Evolutionary conservation across 495 filamentous ascomycete species (phyloP).

Genomic region (Penicillium bovifimosum): DNA sequence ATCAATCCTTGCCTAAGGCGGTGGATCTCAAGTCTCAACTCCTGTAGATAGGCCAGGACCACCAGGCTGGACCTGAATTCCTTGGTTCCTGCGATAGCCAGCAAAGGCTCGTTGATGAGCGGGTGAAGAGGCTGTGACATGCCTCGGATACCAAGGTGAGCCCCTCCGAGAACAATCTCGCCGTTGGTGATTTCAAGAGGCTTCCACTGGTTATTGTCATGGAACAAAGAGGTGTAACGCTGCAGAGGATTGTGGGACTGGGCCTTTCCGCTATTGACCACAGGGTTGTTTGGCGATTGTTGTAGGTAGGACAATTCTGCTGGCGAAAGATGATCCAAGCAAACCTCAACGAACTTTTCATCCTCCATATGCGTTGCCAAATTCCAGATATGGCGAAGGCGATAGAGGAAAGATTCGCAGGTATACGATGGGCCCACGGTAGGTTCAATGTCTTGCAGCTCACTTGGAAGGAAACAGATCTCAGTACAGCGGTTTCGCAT

Average conservation of each 20-base stretch:
- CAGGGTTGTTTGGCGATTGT: conserved; percentile 27
- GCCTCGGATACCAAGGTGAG: conserved; percentile 28
- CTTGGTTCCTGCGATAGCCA: conserved; percentile 24
- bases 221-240: conserved; percentile 29
- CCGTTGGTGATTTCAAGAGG: conserved; percentile 23
- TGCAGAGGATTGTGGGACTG: conserved; percentile 22
- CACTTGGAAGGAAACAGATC: conserved; percentile 59
- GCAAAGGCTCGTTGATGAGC: conserved; percentile 40
- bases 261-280: conserved; percentile 1
- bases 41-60: conserved; percentile 35
- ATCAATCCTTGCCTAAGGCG: conserved; percentile 32
- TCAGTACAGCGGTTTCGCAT: conserved; percentile 96
- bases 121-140: conserved; percentile 37
- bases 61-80: conserved; percentile 22
- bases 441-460: conserved; percentile 16
- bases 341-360: conserved; percentile 27
- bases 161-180: conserved; percentile 25
- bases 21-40: conserved; percentile 35
- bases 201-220: conserved; percentile 38
- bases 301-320: conserved; percentile 44
- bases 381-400: conserved; percentile 44
- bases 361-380: conserved; percentile 4
- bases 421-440: conserved; percentile 34
- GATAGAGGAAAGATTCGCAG: conserved; percentile 46
- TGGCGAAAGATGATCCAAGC: conserved; percentile 52